Evolutionary conservation across 2,329 filamentous ascomycete genomes (phyloP), one percentile per base, ranked within the genome.

Genomic region (Bipolaris gigantea): DNA sequence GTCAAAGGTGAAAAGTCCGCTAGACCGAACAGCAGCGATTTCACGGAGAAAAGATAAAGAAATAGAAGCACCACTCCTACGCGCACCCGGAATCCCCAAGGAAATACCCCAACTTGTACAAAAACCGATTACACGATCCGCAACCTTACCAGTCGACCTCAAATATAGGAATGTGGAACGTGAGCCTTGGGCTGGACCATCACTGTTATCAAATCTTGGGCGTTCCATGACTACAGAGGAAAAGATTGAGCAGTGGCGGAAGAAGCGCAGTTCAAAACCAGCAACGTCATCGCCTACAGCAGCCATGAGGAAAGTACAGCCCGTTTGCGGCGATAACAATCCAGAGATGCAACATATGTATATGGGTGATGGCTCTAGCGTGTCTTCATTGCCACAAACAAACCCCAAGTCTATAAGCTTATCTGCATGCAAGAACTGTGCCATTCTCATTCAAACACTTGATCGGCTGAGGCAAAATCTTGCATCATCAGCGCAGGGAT

Each of bases 51-150:
- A 11, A 27, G 38, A 11, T 10, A 39, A 39, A 46, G 36, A 53
- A 41, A 18, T 38, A 16, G 56, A 63, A 19, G 48, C 54, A 13
- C 35, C 53, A 5, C 58, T 67, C 13, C 36, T 61, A 19, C 60
- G 63, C 10, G 69, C 71, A 25, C 70, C 71, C 2, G 70, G 69
- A 4, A 66, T 72, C 15, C 53, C 62, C 1, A 57, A 44, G 9
- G 35, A 57, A 10, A 51, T 42, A 4, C 51, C 55, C 3, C 56
- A 60, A n/a, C 55, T 58, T 9, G 42, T 55, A 9, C 30, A 60
- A 10, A 60, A 50, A 33, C 57, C 64, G 1, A 35, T 66, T 11
- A 50, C 56, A 8, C 62, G 67, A 59, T 59, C 66, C 7, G 35
- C 62, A 2, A 73, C 64, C 13, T 55, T 64, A 34, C 68, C 69